A percentile compares a stretch with the other conserved stretches of the same genome.
Evolutionary conservation across 2,329 filamentous ascomycete species (phyloP).

Genomic region (Blastomyces percursus): DNA sequence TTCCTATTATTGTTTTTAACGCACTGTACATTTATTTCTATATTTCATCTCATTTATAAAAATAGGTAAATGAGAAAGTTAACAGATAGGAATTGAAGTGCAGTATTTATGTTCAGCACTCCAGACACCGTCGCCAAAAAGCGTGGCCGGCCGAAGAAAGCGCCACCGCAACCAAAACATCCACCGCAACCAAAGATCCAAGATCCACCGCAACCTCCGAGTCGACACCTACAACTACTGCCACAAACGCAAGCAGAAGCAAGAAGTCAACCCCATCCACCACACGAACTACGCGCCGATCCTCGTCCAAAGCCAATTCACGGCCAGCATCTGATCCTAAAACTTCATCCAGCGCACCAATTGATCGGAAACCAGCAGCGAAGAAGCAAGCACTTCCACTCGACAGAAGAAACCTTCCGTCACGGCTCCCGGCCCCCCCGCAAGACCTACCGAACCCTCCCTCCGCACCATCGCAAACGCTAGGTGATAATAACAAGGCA

Average conservation of each 20-base stretch:
- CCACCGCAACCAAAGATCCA: not conserved
- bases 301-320: not conserved
- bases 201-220: not conserved
- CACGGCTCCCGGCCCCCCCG: not conserved
- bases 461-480: not conserved
- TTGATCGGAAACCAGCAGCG: not conserved
- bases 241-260: not conserved
- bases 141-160: constrained; percentile 7
- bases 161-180: not conserved
- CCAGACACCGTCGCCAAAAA: constrained; percentile 1
- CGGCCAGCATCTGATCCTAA: not conserved
- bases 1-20: not conserved
- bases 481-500: not conserved
- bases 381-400: not conserved
- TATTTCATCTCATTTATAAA: not conserved
- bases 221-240: not conserved
- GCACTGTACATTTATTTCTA: not conserved
- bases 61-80: not conserved
- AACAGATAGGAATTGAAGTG: not conserved
- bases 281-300: not conserved
- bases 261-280: not conserved
- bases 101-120: not conserved
- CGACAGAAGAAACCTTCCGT: not conserved
- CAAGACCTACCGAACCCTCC: not conserved
- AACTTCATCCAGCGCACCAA: not conserved